Percentiles rank a stretch among this genome's conserved stretches.
phyloP scores from a whole-genome alignment of 2,329 filamentous ascomycete genomes.

The Albophoma yamanashiensis region DNA sequence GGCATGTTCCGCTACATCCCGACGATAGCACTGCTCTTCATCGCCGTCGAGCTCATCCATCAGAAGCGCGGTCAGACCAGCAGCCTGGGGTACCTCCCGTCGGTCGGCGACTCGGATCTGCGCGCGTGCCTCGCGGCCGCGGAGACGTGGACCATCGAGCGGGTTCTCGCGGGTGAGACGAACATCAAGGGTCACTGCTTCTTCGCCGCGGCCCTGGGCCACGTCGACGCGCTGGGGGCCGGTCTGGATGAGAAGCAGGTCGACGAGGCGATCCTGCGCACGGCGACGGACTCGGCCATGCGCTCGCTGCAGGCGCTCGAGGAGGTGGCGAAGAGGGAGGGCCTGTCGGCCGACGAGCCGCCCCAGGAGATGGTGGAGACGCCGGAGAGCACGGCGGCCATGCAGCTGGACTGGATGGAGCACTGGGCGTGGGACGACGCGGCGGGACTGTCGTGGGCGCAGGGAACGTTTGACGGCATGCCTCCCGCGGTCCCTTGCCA shows the following conservation, averaged over 20 bases:
- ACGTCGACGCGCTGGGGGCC: conserved; percentile 22
- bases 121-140: conserved; percentile 16
- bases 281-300: conserved; percentile 12
- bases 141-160: conserved; percentile 19
- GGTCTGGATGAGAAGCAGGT: conserved; percentile 17
- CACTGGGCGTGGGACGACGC: conserved; percentile 17
- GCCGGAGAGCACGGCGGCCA: conserved; percentile 2
- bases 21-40: conserved; percentile 26
- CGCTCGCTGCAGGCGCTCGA: conserved; percentile 21
- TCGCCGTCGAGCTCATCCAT: conserved; percentile 35
- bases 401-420: conserved; percentile 13
- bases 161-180: conserved; percentile 30
- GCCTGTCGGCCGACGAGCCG: conserved; percentile 6
- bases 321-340: conserved; percentile 19
- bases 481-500: not conserved
- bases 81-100: conserved; percentile 16
- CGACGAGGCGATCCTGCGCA: conserved; percentile 18
- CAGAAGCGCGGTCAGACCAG: conserved; percentile 29
- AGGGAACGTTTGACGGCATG: conserved; percentile 2
- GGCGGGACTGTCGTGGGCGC: conserved; percentile 7
- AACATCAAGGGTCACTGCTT: conserved; percentile 31
- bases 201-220: conserved; percentile 15
- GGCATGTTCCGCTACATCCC: conserved; percentile 32
- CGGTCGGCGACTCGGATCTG: conserved; percentile 20
- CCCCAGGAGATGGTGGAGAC: conserved; percentile 3